Base-by-base conservation (phyloP, 2,329 filamentous ascomycete genomes). In the Knufia petricola region DNA sequence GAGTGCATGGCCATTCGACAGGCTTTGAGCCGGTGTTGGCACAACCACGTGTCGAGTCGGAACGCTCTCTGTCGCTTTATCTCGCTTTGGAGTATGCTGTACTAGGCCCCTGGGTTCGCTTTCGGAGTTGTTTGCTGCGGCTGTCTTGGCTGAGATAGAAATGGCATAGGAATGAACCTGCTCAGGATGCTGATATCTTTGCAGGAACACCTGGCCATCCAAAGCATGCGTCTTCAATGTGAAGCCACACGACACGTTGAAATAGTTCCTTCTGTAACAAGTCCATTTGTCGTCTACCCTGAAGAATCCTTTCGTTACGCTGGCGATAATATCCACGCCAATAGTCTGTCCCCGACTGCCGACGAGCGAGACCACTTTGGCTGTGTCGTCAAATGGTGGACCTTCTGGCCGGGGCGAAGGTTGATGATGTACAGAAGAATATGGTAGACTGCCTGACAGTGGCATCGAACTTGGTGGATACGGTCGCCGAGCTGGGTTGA, bases 231-330 rank as follows among this genome's bases (percentile, higher is more conserved):
- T 85, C 34, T 74, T 72, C 20, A 95, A 69, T 10, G 76, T 76
- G 66, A 83, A 95, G 2, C 84, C 86, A 64, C 86, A 90, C 45
- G 82, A 79, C 46, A 92, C 87, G 0, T 85, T 83, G 63, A 95
- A 92, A 66, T 95, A 95, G 64, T 95, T 95, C 37, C 89, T 77
- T 28, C 88, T 77, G 63, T 95, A 95, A 68, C 88, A 94, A 0
- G 88, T 95, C 87, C 87, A 95, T 58, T 89, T 86, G 15, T 78
- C 75, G 48, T 94, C 88, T 2, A 76, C 77, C 30, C 81, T 71
- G 63, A 95, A 94, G 67, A 94, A 94, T 0, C 88, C 88, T 59
- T 94, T 94, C 64, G 94, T 86, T 51, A 94, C 87, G 59, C 80
- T 83, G 30, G 85, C 86, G 24, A 82, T 75, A 54, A 95, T 85